Evolutionary conservation across 139 green algal species (phyloP), one percentile per base, ranked within the genome.

Genomic region (Nannochloris sp.): DNA sequence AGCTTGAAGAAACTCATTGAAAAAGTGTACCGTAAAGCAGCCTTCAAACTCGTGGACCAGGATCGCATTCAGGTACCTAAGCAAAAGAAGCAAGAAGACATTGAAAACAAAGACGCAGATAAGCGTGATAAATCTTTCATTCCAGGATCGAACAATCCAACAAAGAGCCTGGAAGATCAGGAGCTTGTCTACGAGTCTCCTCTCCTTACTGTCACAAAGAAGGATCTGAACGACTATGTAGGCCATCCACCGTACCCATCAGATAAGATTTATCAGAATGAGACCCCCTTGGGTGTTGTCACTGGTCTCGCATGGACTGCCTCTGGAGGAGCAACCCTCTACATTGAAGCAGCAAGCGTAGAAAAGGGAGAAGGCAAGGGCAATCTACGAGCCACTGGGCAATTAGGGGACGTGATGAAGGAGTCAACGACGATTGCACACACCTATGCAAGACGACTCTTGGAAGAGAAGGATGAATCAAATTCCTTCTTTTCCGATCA

Each of bases 1-100:
- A 97, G 93, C 70, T 74, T 99, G 49, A 95, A 97, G 75, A 97
- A 98, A 69, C 82, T 94, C 53, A 73, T 99, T 20, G 93, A 98
- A 69, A 95, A 95, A 76, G 79, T 96, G 0, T 97, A 96, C 75
- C 81, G 92, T 67, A 97, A 97, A 74, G 83, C 89, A 33, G 88
- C 85, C 1, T 69, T 92, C 13, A 83, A 86, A 64, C 73, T 94
- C 23, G 83, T 87, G 8, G 51, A 75, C 49, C 33, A 58, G 23
- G 75, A 62, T 49, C 53, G 68, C 6, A 26, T 36, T 49, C 11
- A 56, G 20, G 13, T 40, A 29, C 20, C 28, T 25, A 11, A 49
- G 33, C 6, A 31, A 49, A 11, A 48, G 23, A 44, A 53, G 20
- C n/a, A 26, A n/a, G 25, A 49, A 61, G 28, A 64, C 37, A 23